Conservation (phyloP, 2,329 filamentous ascomycete species). For the Cercospora janseana region DNA sequence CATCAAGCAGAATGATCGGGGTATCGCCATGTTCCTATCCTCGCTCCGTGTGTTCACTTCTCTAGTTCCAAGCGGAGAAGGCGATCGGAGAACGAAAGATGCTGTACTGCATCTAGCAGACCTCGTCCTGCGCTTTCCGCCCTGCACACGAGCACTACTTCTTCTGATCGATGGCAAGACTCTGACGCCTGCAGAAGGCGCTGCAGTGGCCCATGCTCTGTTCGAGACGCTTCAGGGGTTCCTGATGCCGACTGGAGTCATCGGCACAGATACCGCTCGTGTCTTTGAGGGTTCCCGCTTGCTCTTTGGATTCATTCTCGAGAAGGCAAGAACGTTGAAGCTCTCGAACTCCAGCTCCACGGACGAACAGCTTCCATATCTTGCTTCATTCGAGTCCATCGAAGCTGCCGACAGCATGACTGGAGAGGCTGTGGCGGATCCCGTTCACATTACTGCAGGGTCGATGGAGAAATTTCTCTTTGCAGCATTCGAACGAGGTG, state of each 20-base stretch:
- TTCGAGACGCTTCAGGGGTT: conserved; percentile 32
- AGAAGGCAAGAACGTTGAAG: conserved; percentile 33
- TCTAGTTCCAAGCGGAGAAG: conserved; percentile 25
- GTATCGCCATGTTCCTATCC: conserved; percentile 39
- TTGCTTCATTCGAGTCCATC: conserved; percentile 30
- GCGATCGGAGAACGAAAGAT: conserved; percentile 22
- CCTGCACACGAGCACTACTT: conserved; percentile 37
- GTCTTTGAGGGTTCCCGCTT: conserved; percentile 39
- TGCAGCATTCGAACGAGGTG: conserved; percentile 29
- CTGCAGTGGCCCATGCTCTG: conserved; percentile 36
- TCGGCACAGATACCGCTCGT: conserved; percentile 30
- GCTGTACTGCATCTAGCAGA: conserved; percentile 36
- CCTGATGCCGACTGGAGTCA: conserved; percentile 34
- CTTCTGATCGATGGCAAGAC: conserved; percentile 39
- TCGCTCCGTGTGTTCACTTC: conserved; percentile 37
- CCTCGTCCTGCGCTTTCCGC: conserved; percentile 36
- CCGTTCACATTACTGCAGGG: conserved; percentile 32
- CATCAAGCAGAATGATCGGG: conserved; percentile 35
- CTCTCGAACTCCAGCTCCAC: conserved; percentile 19
- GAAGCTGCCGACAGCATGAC: conserved; percentile 36
- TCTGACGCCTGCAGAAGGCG: conserved; percentile 32
- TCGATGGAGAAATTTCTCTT: conserved; percentile 34
- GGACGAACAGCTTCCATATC: conserved; percentile 27
- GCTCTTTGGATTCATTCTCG: conserved; percentile 40
- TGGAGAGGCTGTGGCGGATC: conserved; percentile 31